Evolutionary conservation across 2,329 filamentous ascomycete genomes (phyloP).

Genomic region (Colletotrichum liaoningense): DNA sequence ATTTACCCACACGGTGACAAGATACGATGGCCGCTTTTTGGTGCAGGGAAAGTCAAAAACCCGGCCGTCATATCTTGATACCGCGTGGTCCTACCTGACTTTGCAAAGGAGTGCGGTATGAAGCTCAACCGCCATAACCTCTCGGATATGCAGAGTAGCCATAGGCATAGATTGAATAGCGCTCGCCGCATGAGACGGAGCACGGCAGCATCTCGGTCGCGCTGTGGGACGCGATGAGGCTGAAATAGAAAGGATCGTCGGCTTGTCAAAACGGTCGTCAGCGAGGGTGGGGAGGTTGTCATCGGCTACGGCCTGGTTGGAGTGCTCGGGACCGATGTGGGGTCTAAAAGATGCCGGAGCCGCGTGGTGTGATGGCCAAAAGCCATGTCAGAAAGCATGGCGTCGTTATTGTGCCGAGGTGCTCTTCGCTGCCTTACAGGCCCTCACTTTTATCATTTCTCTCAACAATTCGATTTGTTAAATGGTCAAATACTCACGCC

Average conservation of each 20-base stretch:
- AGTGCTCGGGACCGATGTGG: neutral
- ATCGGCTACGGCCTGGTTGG: neutral
- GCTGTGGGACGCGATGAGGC: neutral
- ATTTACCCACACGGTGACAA: too few species aligned
- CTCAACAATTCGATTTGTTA: too few species aligned
- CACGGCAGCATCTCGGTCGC: neutral
- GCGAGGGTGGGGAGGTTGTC: constrained; percentile 7
- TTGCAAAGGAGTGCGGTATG: neutral
- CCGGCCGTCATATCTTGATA: too few species aligned
- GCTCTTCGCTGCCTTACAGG: too few species aligned
- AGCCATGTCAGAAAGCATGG: neutral
- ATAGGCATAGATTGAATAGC: neutral
- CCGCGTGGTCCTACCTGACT: too few species aligned
- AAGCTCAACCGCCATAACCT: neutral
- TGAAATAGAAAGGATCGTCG: neutral
- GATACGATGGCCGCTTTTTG: too few species aligned
- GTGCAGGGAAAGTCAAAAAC: too few species aligned
- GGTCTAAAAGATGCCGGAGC: neutral
- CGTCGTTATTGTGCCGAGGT: neutral
- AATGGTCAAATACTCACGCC: too few species aligned
- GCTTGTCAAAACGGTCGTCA: constrained; percentile 4
- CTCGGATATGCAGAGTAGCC: neutral
- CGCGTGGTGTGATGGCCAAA: neutral
- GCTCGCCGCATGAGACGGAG: neutral
- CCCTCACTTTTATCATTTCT: too few species aligned